A percentile compares a stretch with the other conserved stretches of the same genome.
Evolutionary conservation across 2,329 filamentous ascomycete species (phyloP).

Genomic region (Dactylellina sp.): DNA sequence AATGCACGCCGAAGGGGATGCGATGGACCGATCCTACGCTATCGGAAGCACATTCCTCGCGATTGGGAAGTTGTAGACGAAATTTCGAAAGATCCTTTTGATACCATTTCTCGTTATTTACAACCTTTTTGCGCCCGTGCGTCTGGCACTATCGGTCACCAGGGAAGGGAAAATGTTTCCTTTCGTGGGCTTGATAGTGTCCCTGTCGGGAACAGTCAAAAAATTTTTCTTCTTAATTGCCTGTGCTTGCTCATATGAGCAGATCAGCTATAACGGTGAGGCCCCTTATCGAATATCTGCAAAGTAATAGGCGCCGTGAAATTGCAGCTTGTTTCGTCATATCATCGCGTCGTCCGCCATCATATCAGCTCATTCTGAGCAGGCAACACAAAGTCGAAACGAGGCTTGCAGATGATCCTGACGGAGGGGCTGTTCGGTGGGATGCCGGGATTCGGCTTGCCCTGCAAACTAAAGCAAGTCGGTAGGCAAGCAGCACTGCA

Average conservation of each 20-base stretch:
- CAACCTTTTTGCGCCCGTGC: constrained; percentile 15
- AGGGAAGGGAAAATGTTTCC: constrained; percentile 11
- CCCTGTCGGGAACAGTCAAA: constrained; percentile 8
- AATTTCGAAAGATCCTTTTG: constrained; percentile 13
- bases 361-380: constrained; percentile 8
- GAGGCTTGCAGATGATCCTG: constrained; percentile 49
- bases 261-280: constrained; percentile 35
- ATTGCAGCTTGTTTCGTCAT: constrained; percentile 53
- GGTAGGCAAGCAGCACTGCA: no score
- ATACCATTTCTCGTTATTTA: constrained; percentile 15
- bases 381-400: constrained; percentile 43
- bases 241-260: constrained; percentile 28
- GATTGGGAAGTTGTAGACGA: constrained; percentile 48
- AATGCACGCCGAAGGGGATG: constrained; percentile 31
- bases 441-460: constrained; percentile 31
- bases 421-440: constrained; percentile 25
- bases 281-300: constrained; percentile 28
- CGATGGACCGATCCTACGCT: constrained; percentile 10
- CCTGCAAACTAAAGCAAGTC: constrained; percentile 2
- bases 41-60: constrained; percentile 30
- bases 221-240: neutral
- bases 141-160: constrained; percentile 22
- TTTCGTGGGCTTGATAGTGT: constrained; percentile 12
- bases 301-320: constrained; percentile 52
- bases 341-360: constrained; percentile 24